Conservation (phyloP, 768 basidiomycete species). For the Pleurotus platypus region DNA sequence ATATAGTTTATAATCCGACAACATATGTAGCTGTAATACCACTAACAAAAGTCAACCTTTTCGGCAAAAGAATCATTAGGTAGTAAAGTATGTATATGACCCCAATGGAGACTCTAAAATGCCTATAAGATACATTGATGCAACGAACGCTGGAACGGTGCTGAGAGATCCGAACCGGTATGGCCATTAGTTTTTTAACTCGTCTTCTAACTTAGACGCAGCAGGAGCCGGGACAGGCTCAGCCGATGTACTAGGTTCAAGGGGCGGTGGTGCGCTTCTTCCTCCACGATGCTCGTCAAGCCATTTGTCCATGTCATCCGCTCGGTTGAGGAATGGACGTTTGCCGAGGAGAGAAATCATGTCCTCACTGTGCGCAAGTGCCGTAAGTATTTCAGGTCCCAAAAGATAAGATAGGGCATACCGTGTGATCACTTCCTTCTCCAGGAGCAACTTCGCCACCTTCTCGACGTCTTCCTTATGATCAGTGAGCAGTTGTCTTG, state of each 20-base stretch:
- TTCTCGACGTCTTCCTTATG: conserved; percentile 90
- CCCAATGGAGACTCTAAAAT: conserved; percentile 6
- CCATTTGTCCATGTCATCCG: conserved; percentile 97
- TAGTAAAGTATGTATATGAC: not conserved
- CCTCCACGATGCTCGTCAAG: conserved; percentile 76
- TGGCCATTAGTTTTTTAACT: not conserved
- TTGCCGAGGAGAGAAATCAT: conserved; percentile 83
- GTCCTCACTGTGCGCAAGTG: conserved; percentile 57
- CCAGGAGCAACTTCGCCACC: conserved; percentile 84
- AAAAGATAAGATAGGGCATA: conserved; percentile 28
- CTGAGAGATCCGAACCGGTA: not conserved
- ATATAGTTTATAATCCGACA: conserved; percentile 43
- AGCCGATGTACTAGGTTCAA: conserved; percentile 41
- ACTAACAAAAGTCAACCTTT: not conserved
- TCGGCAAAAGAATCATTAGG: not conserved
- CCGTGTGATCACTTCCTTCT: conserved; percentile 96
- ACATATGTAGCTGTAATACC: not conserved
- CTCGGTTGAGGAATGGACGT: conserved; percentile 71
- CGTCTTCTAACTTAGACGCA: conserved; percentile 3
- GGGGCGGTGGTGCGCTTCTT: conserved; percentile 62
- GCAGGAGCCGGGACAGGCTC: conserved; percentile 14
- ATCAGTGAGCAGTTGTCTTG: conserved; percentile 73
- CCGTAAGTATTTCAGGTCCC: conserved; percentile 3
- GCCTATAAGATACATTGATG: not conserved
- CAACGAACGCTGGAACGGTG: not conserved